phyloP scores from a whole-genome alignment of 1,284 basidiomycete species.

The Rhodotorula sp. region DNA sequence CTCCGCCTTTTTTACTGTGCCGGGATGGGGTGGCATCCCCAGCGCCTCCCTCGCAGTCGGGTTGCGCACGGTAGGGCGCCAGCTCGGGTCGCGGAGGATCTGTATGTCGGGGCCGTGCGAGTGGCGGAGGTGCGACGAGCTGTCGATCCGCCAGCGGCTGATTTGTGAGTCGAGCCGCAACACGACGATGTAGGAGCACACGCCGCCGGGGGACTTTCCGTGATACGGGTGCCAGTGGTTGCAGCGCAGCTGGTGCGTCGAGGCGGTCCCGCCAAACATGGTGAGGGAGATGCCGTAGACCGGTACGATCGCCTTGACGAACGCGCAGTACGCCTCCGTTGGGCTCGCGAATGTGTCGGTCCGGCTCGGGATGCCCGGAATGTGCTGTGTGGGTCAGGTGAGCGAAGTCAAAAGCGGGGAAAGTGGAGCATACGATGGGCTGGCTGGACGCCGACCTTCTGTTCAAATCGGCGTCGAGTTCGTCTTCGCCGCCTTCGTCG shows the following conservation, averaged over 20 bases:
- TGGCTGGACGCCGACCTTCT: too few species aligned
- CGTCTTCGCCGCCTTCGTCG: too few species aligned
- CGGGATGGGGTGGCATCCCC: background rate
- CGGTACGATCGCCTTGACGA: background rate
- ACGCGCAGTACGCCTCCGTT: background rate
- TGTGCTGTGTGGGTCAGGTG: background rate
- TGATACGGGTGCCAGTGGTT: background rate
- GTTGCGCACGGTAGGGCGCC: background rate
- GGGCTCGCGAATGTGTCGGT: background rate
- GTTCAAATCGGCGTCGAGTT: too few species aligned
- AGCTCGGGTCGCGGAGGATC: conserved; percentile 1
- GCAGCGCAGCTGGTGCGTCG: background rate
- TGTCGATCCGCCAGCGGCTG: background rate
- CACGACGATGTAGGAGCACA: background rate
- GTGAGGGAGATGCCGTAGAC: background rate
- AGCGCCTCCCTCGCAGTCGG: background rate
- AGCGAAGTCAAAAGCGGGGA: too few species aligned
- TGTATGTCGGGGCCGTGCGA: background rate
- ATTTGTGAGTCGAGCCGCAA: background rate
- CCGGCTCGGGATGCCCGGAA: background rate
- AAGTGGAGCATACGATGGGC: too few species aligned
- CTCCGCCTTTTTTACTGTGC: too few species aligned
- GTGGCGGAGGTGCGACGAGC: background rate
- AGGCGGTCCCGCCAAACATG: too few species aligned
- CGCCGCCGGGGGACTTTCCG: background rate